Conservation (phyloP, 2,329 filamentous ascomycete species). For the Akanthomyces dipterigenus region DNA sequence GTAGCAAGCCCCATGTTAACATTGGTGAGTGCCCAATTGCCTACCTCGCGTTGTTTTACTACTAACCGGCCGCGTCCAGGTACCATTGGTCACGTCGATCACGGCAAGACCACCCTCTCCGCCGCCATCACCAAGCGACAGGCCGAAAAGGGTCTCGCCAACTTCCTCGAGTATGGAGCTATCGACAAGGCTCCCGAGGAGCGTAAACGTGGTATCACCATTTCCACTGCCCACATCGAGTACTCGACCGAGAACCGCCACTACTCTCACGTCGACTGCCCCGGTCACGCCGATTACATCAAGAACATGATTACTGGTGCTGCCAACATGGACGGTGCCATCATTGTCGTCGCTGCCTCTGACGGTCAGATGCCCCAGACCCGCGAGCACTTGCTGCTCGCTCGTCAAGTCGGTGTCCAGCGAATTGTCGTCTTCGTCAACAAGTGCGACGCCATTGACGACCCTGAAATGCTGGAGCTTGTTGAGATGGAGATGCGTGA, state of each 20-base stretch:
- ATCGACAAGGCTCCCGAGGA: slow-evolving; percentile 99
- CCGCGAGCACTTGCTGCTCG: slow-evolving; percentile 93
- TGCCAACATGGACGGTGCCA: slow-evolving; percentile 97
- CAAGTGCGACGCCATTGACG: slow-evolving; percentile 96
- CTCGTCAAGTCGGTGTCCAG: slow-evolving; percentile 96
- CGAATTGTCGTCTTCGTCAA: slow-evolving; percentile 99
- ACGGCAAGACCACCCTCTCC: slow-evolving; percentile 99
- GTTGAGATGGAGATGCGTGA: slow-evolving; percentile 99
- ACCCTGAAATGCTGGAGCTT: slow-evolving; percentile 99
- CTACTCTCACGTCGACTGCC: slow-evolving; percentile 99
- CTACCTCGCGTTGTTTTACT: too few relatives aligned
- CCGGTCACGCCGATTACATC: slow-evolving; percentile 99
- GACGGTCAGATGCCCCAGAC: slow-evolving; percentile 99
- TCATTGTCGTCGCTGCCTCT: slow-evolving; percentile 96
- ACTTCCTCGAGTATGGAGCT: slow-evolving; percentile 92
- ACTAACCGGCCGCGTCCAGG: slow-evolving; percentile 40
- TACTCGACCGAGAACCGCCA: slow-evolving; percentile 91
- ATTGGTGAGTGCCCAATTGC: slow-evolving; percentile 55
- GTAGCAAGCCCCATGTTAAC: slow-evolving; percentile 96
- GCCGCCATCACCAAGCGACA: slow-evolving; percentile 98
- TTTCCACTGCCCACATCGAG: slow-evolving; percentile 97
- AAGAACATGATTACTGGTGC: slow-evolving; percentile 99
- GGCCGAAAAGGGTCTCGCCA: slow-evolving; percentile 87
- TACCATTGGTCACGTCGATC: slow-evolving; percentile 99
- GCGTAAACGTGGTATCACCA: slow-evolving; percentile 99